These are phyloP conservation scores for Argentina anserina DNA, from an alignment of 306 rosid genomes.

Conservation along the genomic window DNA sequence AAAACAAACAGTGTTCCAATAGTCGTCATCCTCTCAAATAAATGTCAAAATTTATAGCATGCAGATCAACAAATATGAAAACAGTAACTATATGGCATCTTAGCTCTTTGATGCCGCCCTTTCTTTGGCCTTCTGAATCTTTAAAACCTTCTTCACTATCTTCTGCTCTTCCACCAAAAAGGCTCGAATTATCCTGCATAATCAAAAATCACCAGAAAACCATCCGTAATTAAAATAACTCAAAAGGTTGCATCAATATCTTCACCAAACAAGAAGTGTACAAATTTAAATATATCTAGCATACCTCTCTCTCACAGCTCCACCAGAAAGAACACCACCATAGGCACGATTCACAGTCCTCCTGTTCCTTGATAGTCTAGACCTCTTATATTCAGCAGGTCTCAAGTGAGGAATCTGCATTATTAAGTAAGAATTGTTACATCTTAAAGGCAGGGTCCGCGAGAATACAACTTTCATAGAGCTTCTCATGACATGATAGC, in stretches of 20 bases:
- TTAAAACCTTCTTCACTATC: conserved; percentile 76
- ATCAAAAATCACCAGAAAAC: background rate
- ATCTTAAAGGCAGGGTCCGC: background rate
- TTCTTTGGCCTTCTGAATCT: conserved; percentile 77
- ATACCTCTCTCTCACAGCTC: conserved; percentile 81
- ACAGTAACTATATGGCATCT: background rate
- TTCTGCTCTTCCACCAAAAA: conserved; percentile 77
- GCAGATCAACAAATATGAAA: background rate
- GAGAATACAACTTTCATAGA: background rate
- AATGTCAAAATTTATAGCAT: conserved; percentile 12
- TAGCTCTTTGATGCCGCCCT: conserved; percentile 46
- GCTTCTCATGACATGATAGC: background rate
- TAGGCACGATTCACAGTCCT: conserved; percentile 74
- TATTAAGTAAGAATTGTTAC: background rate
- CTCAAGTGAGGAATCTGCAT: conserved; percentile 77
- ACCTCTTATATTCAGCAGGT: conserved; percentile 70
- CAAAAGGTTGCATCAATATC: background rate
- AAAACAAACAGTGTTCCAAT: background rate
- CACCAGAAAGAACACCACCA: conserved; percentile 69
- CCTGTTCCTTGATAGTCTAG: conserved; percentile 65
- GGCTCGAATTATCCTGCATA: conserved; percentile 57
- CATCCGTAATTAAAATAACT: background rate
- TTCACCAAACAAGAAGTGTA: background rate
- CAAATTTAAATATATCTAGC: background rate
- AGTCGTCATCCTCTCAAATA: conserved; percentile 12